phyloP scores from a whole-genome alignment of 306 rosid genomes.

The Fragaria vesca region DNA sequence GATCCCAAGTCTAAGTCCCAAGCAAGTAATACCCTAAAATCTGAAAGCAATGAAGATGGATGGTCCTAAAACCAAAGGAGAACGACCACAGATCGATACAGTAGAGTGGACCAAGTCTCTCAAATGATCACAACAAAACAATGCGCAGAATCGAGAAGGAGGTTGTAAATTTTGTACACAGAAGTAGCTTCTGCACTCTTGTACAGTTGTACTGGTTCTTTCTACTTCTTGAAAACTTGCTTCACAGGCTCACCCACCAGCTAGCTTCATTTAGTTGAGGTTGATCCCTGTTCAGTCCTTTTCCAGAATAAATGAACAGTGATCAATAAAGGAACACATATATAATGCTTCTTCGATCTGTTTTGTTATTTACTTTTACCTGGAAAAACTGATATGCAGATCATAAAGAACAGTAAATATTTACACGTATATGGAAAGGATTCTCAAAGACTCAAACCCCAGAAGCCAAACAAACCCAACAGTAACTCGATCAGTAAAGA shows the following conservation, averaged over 20 bases:
- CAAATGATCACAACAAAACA: background rate
- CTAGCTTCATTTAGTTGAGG: background rate
- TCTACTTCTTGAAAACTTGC: background rate
- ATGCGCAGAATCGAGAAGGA: background rate
- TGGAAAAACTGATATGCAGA: background rate
- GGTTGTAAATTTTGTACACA: background rate
- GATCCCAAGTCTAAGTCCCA: background rate
- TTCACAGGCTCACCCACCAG: background rate
- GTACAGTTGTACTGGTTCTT: background rate
- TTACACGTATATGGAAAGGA: background rate
- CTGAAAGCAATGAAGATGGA: constrained; percentile 2
- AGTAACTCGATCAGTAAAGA: background rate
- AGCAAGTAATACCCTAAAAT: background rate
- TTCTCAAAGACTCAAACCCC: background rate
- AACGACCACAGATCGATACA: background rate
- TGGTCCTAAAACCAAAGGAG: constrained; percentile 4
- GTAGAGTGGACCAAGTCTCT: constrained; percentile 10
- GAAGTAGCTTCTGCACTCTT: background rate
- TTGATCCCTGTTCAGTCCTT: background rate
- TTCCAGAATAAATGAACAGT: background rate
- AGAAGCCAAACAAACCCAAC: background rate
- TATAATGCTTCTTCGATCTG: background rate
- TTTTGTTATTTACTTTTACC: background rate
- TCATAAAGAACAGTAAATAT: background rate
- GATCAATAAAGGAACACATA: background rate